phyloP scores from a whole-genome alignment of 208 protist species.

The Borovskyia barvae region DNA sequence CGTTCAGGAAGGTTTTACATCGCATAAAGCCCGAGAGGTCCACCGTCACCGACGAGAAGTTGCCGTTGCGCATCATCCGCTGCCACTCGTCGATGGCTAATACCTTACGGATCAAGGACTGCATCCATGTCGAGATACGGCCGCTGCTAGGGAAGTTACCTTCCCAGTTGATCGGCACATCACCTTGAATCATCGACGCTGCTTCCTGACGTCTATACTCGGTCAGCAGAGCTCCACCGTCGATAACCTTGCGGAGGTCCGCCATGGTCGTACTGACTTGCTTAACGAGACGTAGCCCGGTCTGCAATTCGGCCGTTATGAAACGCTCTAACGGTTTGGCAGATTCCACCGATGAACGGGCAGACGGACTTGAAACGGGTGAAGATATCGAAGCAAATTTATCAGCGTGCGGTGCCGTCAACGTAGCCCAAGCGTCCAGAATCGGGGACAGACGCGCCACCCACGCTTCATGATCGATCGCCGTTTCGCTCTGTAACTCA shows the following conservation, averaged over 20 bases:
- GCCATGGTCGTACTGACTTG: slow-evolving; percentile 78
- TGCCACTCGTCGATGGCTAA: slow-evolving; percentile 79
- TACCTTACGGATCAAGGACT: slow-evolving; percentile 79
- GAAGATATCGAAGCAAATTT: slow-evolving; percentile 35
- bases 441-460: slow-evolving; percentile 73
- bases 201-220: slow-evolving; percentile 76
- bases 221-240: slow-evolving; percentile 87
- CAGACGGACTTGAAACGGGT: slow-evolving; percentile 8
- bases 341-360: neutral
- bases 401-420: slow-evolving; percentile 66
- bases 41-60: slow-evolving; percentile 72
- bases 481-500: slow-evolving; percentile 51
- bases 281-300: slow-evolving; percentile 63
- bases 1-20: slow-evolving; percentile 94
- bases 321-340: slow-evolving; percentile 89
- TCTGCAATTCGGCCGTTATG: slow-evolving; percentile 80
- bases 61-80: slow-evolving; percentile 32
- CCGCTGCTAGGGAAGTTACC: slow-evolving; percentile 82
- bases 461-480: slow-evolving; percentile 91
- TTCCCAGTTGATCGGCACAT: slow-evolving; percentile 88
- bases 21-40: slow-evolving; percentile 89
- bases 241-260: slow-evolving; percentile 85
- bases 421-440: slow-evolving; percentile 78
- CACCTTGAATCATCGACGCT: slow-evolving; percentile 75
- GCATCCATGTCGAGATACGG: slow-evolving; percentile 84